Conservation (phyloP, 768 basidiomycete species). For the Phanerochaete carnosa region DNA sequence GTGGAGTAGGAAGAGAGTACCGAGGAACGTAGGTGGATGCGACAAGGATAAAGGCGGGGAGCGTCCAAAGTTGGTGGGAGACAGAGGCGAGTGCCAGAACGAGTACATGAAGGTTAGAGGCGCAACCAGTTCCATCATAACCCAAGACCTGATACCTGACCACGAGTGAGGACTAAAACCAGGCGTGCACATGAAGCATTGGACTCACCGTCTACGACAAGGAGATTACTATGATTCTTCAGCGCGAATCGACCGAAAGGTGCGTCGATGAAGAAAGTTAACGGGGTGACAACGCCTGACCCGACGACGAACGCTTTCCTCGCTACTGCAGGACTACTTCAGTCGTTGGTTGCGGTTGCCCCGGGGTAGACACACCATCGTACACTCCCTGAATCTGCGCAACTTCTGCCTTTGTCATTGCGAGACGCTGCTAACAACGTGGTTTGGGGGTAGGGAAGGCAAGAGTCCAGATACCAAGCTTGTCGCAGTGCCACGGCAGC, state of each 20-base stretch:
- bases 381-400: constrained; percentile 1
- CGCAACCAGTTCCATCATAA: constrained; percentile 70
- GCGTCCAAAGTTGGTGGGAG: constrained; percentile 26
- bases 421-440: not conserved
- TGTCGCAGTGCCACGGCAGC: too few relatives aligned
- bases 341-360: not conserved
- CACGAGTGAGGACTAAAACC: not conserved
- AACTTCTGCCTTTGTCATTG: not conserved
- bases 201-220: constrained; percentile 52
- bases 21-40: constrained; percentile 48
- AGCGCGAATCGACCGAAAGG: constrained; percentile 79
- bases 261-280: constrained; percentile 57
- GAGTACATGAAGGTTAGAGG: constrained; percentile 52
- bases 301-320: constrained; percentile 46
- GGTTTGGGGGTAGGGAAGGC: too few relatives aligned
- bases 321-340: constrained; percentile 20
- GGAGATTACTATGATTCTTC: constrained; percentile 32
- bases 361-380: not conserved
- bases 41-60: constrained; percentile 28
- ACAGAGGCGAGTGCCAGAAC: constrained; percentile 47
- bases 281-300: constrained; percentile 33
- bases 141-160: constrained; percentile 57
- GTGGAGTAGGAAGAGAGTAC: constrained; percentile 62
- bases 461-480: too few relatives aligned
- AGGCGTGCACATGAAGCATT: constrained; percentile 9